phyloP scores from a whole-genome alignment of 139 green algal genomes.

The Astrephomene gubernaculifera region DNA sequence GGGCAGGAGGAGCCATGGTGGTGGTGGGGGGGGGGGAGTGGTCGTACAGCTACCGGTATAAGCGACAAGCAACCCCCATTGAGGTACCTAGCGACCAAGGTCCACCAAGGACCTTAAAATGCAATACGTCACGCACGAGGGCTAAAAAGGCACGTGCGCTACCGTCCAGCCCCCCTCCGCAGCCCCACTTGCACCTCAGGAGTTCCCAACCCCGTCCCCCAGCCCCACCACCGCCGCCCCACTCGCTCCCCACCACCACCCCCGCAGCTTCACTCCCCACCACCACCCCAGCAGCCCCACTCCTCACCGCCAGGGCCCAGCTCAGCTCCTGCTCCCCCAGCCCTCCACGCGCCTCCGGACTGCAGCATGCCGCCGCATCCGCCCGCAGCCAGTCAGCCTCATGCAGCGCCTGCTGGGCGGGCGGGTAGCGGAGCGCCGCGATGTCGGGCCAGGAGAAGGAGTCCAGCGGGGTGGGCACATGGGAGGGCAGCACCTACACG shows the following conservation, averaged over 20 bases:
- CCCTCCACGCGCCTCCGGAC: not conserved
- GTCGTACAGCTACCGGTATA: no score
- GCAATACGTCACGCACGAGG: no score
- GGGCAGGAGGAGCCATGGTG: not conserved
- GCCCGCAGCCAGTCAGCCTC: conserved; percentile 16
- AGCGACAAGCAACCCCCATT: no score
- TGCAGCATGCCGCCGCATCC: not conserved
- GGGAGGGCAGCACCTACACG: conserved; percentile 64
- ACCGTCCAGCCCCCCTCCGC: no score
- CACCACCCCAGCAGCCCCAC: not conserved
- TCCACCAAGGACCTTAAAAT: no score
- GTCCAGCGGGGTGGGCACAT: conserved; percentile 67
- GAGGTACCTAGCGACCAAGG: no score
- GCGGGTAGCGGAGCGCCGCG: conserved; percentile 59
- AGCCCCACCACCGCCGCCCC: not conserved
- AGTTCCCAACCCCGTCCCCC: not conserved
- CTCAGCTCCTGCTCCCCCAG: conserved; percentile 41
- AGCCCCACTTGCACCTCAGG: no score
- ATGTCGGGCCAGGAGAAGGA: conserved; percentile 64
- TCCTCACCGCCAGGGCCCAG: conserved; percentile 74
- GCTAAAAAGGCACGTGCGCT: no score
- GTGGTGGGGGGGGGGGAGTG: not conserved
- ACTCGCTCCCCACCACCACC: not conserved
- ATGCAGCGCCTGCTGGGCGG: conserved; percentile 43
- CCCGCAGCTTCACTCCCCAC: not conserved